Evolutionary conservation across 345 rosid genomes (phyloP).

Genomic region (Camelina sativa): DNA sequence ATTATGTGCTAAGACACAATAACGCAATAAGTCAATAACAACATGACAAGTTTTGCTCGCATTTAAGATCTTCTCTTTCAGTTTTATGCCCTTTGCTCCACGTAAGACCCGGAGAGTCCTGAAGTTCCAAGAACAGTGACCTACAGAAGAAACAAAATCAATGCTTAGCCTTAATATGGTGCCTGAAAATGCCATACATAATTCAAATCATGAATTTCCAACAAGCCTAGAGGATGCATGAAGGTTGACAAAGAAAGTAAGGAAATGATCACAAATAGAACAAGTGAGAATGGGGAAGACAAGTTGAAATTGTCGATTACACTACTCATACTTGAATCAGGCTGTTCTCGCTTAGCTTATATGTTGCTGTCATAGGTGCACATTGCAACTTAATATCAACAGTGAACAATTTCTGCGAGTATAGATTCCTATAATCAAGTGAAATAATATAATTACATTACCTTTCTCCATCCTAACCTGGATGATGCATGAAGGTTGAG

Average conservation of each 20-base stretch:
- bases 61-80: conserved; percentile 6
- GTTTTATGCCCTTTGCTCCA: conserved; percentile 73
- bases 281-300: background rate
- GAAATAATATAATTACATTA: conserved; percentile 34
- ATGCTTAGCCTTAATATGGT: background rate
- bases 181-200: background rate
- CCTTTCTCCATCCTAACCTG: conserved; percentile 87
- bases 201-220: background rate
- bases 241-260: background rate
- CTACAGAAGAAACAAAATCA: conserved; percentile 47
- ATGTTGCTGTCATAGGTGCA: conserved; percentile 8
- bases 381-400: conserved; percentile 1
- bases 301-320: background rate
- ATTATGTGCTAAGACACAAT: conserved; percentile 35
- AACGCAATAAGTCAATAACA: conserved; percentile 33
- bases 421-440: background rate
- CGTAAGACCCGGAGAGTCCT: conserved; percentile 88
- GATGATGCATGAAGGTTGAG: conserved; percentile 1
- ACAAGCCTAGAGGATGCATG: conserved; percentile 8
- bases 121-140: conserved; percentile 90
- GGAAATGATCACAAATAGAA: background rate
- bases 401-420: too few species aligned
- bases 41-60: conserved; percentile 23
- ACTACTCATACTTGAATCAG: background rate
- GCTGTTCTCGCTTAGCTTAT: conserved; percentile 18